Percentiles rank a stretch among this genome's conserved stretches.
phyloP scores from a whole-genome alignment of 2,329 filamentous ascomycete species.

The Paramyrothecium roridum region DNA sequence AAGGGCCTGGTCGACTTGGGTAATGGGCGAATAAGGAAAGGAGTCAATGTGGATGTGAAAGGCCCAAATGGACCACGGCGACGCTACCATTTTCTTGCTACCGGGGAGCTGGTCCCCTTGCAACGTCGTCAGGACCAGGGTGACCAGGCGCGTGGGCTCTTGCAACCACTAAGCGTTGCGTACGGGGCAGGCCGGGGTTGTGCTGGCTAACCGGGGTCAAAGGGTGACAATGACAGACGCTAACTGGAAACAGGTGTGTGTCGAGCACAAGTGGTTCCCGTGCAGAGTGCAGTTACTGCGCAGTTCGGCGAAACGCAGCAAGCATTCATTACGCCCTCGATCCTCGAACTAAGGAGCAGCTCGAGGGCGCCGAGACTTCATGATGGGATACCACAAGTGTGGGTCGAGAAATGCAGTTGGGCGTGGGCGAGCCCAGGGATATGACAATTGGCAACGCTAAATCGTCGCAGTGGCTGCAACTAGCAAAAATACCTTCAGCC shows the following conservation, averaged over 20 bases:
- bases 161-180: background rate
- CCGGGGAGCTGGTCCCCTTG: background rate
- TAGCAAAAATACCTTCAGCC: background rate
- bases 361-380: too few relatives aligned
- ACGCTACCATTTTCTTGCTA: background rate
- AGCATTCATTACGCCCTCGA: too few relatives aligned
- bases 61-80: background rate
- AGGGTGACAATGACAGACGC: too few relatives aligned
- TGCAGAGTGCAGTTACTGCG: too few relatives aligned
- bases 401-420: background rate
- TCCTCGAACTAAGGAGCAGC: too few relatives aligned
- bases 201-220: too few relatives aligned
- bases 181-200: too few relatives aligned
- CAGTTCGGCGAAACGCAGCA: too few relatives aligned
- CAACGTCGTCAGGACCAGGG: background rate
- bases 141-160: background rate
- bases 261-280: too few relatives aligned
- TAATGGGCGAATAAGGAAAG: background rate
- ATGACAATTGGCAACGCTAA: background rate
- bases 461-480: background rate
- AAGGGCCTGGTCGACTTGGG: too few relatives aligned
- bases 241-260: too few relatives aligned
- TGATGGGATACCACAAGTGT: too few relatives aligned
- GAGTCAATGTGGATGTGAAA: background rate
- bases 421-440: background rate